A percentile compares a stretch with the other conserved stretches of the same genome.
Evolutionary conservation across 169 alveolate species (phyloP).

Genomic region (Cryptosporidium felis): DNA sequence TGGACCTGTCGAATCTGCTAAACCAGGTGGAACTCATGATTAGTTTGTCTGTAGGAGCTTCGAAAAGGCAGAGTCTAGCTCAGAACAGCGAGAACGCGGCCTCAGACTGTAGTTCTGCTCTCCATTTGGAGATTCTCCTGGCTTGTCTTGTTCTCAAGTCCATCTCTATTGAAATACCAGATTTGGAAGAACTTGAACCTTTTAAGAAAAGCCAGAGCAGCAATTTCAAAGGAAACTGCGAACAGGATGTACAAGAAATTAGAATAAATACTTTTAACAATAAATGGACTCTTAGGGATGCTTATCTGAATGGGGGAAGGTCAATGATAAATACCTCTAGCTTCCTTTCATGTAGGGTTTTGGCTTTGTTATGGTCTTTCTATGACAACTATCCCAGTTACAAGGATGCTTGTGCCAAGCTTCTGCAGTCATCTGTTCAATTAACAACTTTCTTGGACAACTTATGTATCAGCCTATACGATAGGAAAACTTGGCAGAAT

Average conservation of each 20-base stretch:
- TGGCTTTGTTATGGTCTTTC: constrained; percentile 35
- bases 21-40: constrained; percentile 26
- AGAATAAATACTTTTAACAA: not conserved
- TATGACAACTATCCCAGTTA: constrained; percentile 58
- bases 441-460: constrained; percentile 15
- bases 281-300: constrained; percentile 34
- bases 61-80: not conserved
- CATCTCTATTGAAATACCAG: not conserved
- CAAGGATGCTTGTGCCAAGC: constrained; percentile 23
- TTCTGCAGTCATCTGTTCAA: not conserved
- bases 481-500: constrained; percentile 34
- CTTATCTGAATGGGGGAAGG: constrained; percentile 44
- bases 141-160: constrained; percentile 16
- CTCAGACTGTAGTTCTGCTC: not conserved
- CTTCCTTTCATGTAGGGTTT: constrained; percentile 10
- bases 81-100: not conserved
- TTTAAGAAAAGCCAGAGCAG: not conserved
- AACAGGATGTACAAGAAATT: not conserved
- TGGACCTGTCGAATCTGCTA: not conserved
- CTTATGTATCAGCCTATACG: constrained; percentile 26
- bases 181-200: not conserved
- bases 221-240: not conserved
- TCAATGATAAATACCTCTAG: constrained; percentile 3
- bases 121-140: constrained; percentile 18
- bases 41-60: constrained; percentile 2